These are phyloP conservation scores for Nicotiana knightiana DNA, from an alignment of 257 asterid species.

Conservation along the genomic window DNA sequence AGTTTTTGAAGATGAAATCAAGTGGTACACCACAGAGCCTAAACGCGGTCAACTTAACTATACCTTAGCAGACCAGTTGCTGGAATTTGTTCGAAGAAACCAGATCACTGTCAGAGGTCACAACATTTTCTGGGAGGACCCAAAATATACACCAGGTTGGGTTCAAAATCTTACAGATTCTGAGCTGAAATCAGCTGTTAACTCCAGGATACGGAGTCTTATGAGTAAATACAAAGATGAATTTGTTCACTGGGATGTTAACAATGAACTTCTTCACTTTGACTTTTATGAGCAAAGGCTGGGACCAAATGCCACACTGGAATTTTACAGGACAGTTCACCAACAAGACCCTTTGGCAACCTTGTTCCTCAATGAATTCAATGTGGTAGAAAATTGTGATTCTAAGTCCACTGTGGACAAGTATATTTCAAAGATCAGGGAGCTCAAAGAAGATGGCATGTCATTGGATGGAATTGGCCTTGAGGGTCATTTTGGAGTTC, in stretches of 20 bases:
- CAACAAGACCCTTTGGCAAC: slow-evolving; percentile 39
- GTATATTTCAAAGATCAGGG: slow-evolving; percentile 30
- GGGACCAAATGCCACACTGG: slow-evolving; percentile 38
- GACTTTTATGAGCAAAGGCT: slow-evolving; percentile 36
- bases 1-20: slow-evolving; percentile 43
- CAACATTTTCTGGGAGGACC: slow-evolving; percentile 45
- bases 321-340: slow-evolving; percentile 33
- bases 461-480: slow-evolving; percentile 41
- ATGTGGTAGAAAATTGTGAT: slow-evolving; percentile 47
- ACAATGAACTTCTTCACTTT: slow-evolving; percentile 36
- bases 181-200: slow-evolving; percentile 25
- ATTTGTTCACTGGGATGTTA: slow-evolving; percentile 48
- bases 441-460: slow-evolving; percentile 31
- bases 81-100: slow-evolving; percentile 32
- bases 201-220: slow-evolving; percentile 30
- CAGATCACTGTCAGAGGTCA: slow-evolving; percentile 36
- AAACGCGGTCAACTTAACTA: slow-evolving; percentile 28
- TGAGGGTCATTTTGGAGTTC: slow-evolving; percentile 43
- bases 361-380: slow-evolving; percentile 45
- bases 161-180: slow-evolving; percentile 31
- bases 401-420: slow-evolving; percentile 37
- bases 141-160: slow-evolving; percentile 32
- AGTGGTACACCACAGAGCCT: slow-evolving; percentile 40
- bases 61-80: slow-evolving; percentile 36
- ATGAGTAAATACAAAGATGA: slow-evolving; percentile 35